Evolutionary conservation across 441 rosid species (phyloP).

Genomic region (Adansonia madagascariensis): DNA sequence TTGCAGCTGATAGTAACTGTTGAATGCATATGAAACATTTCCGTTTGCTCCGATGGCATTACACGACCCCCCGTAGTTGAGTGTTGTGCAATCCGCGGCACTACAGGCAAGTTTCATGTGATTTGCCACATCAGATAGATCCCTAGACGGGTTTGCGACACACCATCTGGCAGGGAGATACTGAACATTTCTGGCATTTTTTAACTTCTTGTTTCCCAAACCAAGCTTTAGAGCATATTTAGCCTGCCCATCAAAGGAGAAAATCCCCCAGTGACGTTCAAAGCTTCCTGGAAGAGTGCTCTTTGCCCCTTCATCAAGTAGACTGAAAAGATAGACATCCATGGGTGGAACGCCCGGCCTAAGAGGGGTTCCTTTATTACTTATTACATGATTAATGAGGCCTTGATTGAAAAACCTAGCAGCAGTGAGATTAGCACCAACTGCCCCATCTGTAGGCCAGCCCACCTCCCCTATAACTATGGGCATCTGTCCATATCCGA

Average conservation of each 20-base stretch:
- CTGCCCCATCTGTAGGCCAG: slow-evolving; percentile 93
- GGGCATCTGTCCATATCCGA: slow-evolving; percentile 89
- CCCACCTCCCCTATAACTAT: slow-evolving; percentile 93
- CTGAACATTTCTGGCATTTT: slow-evolving; percentile 69
- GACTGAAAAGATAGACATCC: slow-evolving; percentile 85
- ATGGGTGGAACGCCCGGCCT: slow-evolving; percentile 75
- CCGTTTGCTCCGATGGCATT: slow-evolving; percentile 81
- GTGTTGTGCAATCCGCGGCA: slow-evolving; percentile 90
- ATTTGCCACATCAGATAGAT: slow-evolving; percentile 64
- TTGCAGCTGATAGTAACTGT: slow-evolving; percentile 88
- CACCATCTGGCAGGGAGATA: slow-evolving; percentile 96
- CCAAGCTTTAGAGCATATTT: slow-evolving; percentile 82
- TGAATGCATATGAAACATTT: slow-evolving; percentile 87
- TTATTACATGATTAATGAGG: slow-evolving; percentile 62
- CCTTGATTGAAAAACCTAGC: slow-evolving; percentile 91
- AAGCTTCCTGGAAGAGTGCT: slow-evolving; percentile 80
- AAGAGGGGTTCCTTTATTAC: slow-evolving; percentile 86
- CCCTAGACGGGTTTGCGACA: slow-evolving; percentile 73
- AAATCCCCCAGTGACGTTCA: slow-evolving; percentile 97
- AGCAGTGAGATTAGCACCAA: slow-evolving; percentile 78
- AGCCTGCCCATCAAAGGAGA: slow-evolving; percentile 97
- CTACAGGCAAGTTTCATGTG: slow-evolving; percentile 79
- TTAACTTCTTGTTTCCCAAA: slow-evolving; percentile 63
- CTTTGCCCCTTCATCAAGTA: slow-evolving; percentile 93
- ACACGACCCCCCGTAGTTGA: slow-evolving; percentile 84